Percentiles rank a stretch among this genome's conserved stretches.
Conservation (phyloP, 129 eudicot species). For the Lactuca saligna region DNA sequence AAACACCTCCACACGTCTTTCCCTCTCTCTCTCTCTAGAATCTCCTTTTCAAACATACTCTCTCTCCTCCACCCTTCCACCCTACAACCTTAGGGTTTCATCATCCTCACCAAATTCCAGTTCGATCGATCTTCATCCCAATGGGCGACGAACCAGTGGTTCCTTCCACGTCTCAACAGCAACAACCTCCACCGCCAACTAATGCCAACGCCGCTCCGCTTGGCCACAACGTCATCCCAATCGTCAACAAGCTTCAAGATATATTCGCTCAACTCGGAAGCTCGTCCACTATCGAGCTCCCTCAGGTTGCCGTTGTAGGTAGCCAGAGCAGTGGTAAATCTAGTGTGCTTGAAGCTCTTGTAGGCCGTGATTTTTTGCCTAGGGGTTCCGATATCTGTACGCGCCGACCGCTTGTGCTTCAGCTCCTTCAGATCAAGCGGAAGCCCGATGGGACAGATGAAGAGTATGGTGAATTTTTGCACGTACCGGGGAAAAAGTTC, state of each 20-base stretch:
- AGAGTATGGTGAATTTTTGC: conserved; percentile 94
- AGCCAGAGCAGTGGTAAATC: conserved; percentile 99
- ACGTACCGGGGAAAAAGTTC: conserved; percentile 70
- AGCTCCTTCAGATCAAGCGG: conserved; percentile 65
- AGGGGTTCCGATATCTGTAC: conserved; percentile 96
- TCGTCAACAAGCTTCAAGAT: conserved; percentile 93
- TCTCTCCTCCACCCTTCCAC: conserved; percentile 21
- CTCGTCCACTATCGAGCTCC: conserved; percentile 66
- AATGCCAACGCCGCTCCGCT: conserved; percentile 46
- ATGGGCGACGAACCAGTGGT: conserved; percentile 67
- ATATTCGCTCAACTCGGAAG: conserved; percentile 89
- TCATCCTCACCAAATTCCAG: not conserved
- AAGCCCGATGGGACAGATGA: conserved; percentile 65
- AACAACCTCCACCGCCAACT: conserved; percentile 23
- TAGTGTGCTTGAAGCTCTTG: conserved; percentile 92
- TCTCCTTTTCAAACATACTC: conserved; percentile 19
- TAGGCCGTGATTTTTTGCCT: conserved; percentile 92
- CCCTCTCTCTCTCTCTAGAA: conserved; percentile 16
- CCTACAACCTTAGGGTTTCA: conserved; percentile 46
- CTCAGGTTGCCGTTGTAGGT: conserved; percentile 98
- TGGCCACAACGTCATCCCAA: conserved; percentile 84
- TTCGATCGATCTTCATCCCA: conserved; percentile 13
- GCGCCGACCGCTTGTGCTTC: conserved; percentile 88
- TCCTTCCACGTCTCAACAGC: conserved; percentile 32
- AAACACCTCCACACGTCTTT: conserved; percentile 21